These are phyloP conservation scores for Mycena rosella DNA, from an alignment of 768 basidiomycete genomes.

Conservation along the genomic window DNA sequence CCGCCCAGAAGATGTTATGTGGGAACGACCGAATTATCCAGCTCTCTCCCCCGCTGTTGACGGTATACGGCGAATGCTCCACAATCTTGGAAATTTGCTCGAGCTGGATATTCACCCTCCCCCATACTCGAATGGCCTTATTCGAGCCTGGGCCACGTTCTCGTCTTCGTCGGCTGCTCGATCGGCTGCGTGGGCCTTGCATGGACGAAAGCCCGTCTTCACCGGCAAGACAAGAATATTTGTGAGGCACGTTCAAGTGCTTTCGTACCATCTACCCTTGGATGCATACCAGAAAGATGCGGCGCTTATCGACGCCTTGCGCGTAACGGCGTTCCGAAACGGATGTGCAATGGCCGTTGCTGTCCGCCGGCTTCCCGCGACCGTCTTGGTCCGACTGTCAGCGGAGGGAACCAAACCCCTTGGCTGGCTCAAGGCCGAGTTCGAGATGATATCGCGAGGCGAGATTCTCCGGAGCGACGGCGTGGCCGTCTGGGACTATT, in stretches of 20 bases:
- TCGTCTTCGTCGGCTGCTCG: slow-evolving; percentile 64
- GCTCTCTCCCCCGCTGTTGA: slow-evolving; percentile 54
- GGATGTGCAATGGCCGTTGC: slow-evolving; percentile 43
- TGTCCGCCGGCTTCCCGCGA: slow-evolving; percentile 34
- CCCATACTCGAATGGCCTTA: slow-evolving; percentile 62
- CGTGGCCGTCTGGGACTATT: slow-evolving; percentile 74
- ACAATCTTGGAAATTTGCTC: slow-evolving; percentile 44
- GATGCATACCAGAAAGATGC: slow-evolving; percentile 55
- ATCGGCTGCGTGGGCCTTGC: slow-evolving; percentile 59
- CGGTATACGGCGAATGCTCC: slow-evolving; percentile 57
- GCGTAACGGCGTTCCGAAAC: slow-evolving; percentile 48
- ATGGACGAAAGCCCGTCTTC: slow-evolving; percentile 59
- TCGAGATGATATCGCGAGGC: slow-evolving; percentile 74
- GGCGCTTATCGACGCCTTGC: slow-evolving; percentile 61
- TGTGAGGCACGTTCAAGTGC: slow-evolving; percentile 66
- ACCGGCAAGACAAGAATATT: slow-evolving; percentile 61
- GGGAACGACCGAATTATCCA: slow-evolving; percentile 63
- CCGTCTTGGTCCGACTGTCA: slow-evolving; percentile 59
- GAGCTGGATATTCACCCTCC: slow-evolving; percentile 63
- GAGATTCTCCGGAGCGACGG: slow-evolving; percentile 67
- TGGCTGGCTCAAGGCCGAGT: slow-evolving; percentile 66
- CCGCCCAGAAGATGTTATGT: slow-evolving; percentile 62
- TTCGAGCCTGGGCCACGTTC: slow-evolving; percentile 71
- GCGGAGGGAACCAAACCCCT: slow-evolving; percentile 65
- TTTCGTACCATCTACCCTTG: slow-evolving; percentile 59